Base-by-base conservation (phyloP, 306 rosid species). In the Dicorynia guianensis region DNA sequence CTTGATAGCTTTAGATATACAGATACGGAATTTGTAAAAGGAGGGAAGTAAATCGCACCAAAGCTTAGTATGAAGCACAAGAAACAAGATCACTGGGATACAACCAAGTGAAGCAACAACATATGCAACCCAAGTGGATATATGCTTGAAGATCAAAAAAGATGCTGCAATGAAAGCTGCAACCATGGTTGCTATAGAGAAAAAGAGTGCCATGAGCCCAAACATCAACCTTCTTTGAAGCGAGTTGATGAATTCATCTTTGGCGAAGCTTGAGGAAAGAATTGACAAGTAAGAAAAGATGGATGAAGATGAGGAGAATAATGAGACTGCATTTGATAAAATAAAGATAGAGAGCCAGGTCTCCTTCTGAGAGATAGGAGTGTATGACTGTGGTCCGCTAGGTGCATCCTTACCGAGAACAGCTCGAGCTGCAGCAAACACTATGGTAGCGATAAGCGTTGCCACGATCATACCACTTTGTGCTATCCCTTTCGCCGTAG, bases 391-490 rank as follows among this genome's bases (percentile, higher is more conserved):
- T 25, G 30, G 3, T 55, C 5, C 20, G 20, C 1, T 10, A 71
- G 13, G 30, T 1, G 30, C 36, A 11, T 42, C 20, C 1, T 40
- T 30, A 35, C 46, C 56, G 0, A 39, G 78, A 46, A 62, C 56
- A 7, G 70, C 35, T 25, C 61, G 63, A 4, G 70, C 61, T 5
- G 61, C 71, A 4, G 62, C 40, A 25, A 25, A 25, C 18, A 58
- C 79, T n/a, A 75, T 2, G 0, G 72, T 39, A 5, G 67, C 10
- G 20, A 63, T 12, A 8, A 75, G 71, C 3, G 79, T 65, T 63
- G 54, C 71, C 1, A 75, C 79, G 13, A 75, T n/a, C 34, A 75
- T n/a, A 52, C 46, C 20, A 50, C 13, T 56, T 14, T 52, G 50
- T 44, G 71, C 63, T 33, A 10, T 50, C 30, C 30, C 30, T 34